Percentiles rank a stretch among this genome's conserved stretches.
phyloP scores from a whole-genome alignment of 108 stramenopile genomes.

The Fistulifera solaris region DNA sequence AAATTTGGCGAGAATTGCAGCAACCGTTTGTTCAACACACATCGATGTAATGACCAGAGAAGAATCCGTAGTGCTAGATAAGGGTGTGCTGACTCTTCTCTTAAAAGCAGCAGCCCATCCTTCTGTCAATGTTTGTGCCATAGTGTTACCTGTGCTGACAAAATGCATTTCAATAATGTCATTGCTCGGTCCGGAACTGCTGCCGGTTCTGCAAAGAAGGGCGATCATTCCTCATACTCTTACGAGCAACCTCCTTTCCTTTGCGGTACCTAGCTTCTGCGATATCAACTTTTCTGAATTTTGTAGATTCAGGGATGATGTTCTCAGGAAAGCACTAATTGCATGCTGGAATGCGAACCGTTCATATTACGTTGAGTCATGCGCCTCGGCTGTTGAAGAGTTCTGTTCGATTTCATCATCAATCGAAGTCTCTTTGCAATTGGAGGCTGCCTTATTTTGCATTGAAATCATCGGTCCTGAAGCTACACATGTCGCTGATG shows the following conservation, averaged over 20 bases:
- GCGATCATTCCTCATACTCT: constrained; percentile 60
- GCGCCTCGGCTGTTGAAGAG: constrained; percentile 65
- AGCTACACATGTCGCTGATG: constrained; percentile 7
- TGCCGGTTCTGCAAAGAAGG: constrained; percentile 61
- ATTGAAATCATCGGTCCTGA: constrained; percentile 34
- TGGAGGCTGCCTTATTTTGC: constrained; percentile 73
- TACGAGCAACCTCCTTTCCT: constrained; percentile 3
- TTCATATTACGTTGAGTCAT: constrained; percentile 49
- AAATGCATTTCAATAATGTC: constrained; percentile 22
- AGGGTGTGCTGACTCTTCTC: constrained; percentile 49
- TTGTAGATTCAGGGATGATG: constrained; percentile 40
- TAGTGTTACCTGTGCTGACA: constrained; percentile 43
- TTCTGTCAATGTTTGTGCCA: constrained; percentile 46
- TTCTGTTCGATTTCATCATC: constrained; percentile 35
- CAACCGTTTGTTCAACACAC: constrained; percentile 13
- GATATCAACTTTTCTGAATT: constrained; percentile 47
- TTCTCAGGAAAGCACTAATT: constrained; percentile 37
- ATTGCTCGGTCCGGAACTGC: constrained; percentile 33
- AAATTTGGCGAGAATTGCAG: constrained; percentile 18
- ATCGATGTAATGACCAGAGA: neutral
- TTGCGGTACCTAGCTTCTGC: constrained; percentile 16
- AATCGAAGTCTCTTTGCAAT: constrained; percentile 45
- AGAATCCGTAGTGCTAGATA: neutral
- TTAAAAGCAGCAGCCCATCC: constrained; percentile 57
- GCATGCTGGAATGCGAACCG: constrained; percentile 39